These are phyloP conservation scores for Priceomyces fermenticarens DNA, from an alignment of 805 yeast genomes.

Conservation along the genomic window DNA sequence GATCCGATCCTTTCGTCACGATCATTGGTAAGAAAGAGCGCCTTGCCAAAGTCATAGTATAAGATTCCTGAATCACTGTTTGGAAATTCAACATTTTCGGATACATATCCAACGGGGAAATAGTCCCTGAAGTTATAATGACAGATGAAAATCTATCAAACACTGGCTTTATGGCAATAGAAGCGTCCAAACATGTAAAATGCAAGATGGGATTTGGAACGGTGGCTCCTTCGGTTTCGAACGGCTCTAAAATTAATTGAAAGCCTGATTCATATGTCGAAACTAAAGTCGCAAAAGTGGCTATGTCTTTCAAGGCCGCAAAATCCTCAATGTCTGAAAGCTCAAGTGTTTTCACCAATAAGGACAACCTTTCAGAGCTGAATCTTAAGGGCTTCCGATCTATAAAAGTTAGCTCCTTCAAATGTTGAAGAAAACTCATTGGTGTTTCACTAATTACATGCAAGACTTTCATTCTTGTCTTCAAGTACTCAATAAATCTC, in stretches of 20 bases:
- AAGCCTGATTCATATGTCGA: conserved; percentile 95
- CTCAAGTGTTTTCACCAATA: conserved; percentile 86
- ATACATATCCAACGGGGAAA: conserved; percentile 97
- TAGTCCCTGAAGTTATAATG: conserved; percentile 95
- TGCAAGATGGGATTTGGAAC: conserved; percentile 96
- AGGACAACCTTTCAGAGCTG: conserved; percentile 86
- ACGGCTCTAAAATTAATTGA: conserved; percentile 88
- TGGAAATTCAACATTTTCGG: conserved; percentile 94
- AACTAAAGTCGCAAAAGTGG: conserved; percentile 93
- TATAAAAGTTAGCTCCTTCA: conserved; percentile 89
- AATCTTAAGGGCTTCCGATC: conserved; percentile 89
- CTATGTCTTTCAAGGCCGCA: conserved; percentile 89
- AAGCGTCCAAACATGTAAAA: conserved; percentile 94
- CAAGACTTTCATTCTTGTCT: conserved; percentile 95
- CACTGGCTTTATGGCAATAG: conserved; percentile 95
- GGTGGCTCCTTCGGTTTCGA: conserved; percentile 86
- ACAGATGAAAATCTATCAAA: conserved; percentile 91
- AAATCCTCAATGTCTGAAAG: conserved; percentile 87
- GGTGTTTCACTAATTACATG: conserved; percentile 99
- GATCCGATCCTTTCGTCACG: conserved; percentile 97
- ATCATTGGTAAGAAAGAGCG: conserved; percentile 92
- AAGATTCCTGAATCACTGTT: conserved; percentile 90
- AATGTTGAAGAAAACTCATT: conserved; percentile 83
- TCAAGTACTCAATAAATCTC: conserved; percentile 88
- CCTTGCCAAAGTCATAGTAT: conserved; percentile 91